phyloP scores from a whole-genome alignment of 1,284 basidiomycete species.

The Volvariella volvacea region DNA sequence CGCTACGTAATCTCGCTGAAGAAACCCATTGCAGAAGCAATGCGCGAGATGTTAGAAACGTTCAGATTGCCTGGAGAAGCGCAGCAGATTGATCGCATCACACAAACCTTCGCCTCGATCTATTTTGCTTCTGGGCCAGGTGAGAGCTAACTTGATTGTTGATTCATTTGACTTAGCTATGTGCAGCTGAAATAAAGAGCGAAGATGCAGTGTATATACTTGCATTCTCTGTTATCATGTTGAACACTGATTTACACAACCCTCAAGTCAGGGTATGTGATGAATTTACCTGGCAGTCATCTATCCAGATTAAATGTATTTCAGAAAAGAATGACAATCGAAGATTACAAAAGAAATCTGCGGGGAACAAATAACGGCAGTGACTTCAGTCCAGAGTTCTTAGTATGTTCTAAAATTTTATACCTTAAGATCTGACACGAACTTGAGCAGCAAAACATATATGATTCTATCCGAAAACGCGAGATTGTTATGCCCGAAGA shows the following conservation, averaged over 20 bases:
- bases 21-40: conserved; percentile 93
- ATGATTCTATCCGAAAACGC: conserved; percentile 88
- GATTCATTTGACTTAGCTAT: conserved; percentile 2
- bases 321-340: conserved; percentile 95
- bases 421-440: conserved; percentile 2
- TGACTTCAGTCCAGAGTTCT: conserved; percentile 82
- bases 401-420: conserved; percentile 44
- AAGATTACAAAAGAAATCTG: conserved; percentile 91
- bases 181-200: conserved; percentile 74
- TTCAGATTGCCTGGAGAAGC: conserved; percentile 95
- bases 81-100: conserved; percentile 92
- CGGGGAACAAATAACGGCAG: conserved; percentile 87
- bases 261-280: conserved; percentile 82
- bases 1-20: conserved; percentile 23
- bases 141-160: conserved; percentile 23
- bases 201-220: conserved; percentile 95
- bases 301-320: not conserved
- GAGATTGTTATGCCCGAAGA: conserved; percentile 99
- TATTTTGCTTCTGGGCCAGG: conserved; percentile 86
- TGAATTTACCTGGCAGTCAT: not conserved
- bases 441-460: conserved; percentile 67
- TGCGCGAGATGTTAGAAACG: conserved; percentile 90
- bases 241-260: conserved; percentile 97
- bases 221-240: conserved; percentile 95
- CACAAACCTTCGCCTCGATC: conserved; percentile 89